These are phyloP conservation scores for Ganoderma sp. DNA, from an alignment of 1,284 basidiomycete genomes.

Conservation along the genomic window DNA sequence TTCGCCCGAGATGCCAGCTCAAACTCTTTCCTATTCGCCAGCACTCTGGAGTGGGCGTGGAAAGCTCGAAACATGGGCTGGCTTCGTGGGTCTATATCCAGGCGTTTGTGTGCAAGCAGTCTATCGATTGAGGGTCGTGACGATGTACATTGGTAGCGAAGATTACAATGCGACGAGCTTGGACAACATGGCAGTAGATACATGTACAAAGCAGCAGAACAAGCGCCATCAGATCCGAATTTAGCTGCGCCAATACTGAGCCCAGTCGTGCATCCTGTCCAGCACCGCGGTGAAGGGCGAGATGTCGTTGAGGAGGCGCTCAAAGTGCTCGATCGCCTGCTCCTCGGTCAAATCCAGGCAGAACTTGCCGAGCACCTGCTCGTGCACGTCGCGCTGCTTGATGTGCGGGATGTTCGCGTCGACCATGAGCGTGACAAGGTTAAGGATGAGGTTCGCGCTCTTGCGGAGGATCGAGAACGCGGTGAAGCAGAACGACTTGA, in stretches of 20 bases:
- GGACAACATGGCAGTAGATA: background rate
- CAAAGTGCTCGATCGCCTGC: conserved; percentile 97
- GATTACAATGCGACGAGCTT: background rate
- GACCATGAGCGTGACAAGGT: conserved; percentile 96
- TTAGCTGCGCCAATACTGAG: conserved; percentile 82
- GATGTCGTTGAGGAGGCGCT: conserved; percentile 91
- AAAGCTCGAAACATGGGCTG: conserved; percentile 22
- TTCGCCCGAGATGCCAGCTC: background rate
- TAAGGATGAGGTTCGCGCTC: conserved; percentile 97
- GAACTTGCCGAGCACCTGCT: conserved; percentile 97
- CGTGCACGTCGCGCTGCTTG: conserved; percentile 85
- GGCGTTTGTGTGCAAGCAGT: conserved; percentile 12
- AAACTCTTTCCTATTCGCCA: background rate
- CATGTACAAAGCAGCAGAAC: background rate
- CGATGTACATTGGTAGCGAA: background rate
- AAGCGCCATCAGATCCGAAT: background rate
- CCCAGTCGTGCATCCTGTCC: conserved; percentile 88
- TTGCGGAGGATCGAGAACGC: conserved; percentile 96
- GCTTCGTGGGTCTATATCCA: conserved; percentile 21
- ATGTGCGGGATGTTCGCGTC: conserved; percentile 99
- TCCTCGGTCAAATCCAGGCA: conserved; percentile 92
- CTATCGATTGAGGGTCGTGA: background rate
- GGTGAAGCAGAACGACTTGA: conserved; percentile 96
- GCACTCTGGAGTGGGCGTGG: conserved; percentile 23
- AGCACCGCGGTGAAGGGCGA: conserved; percentile 93